These are phyloP conservation scores for Paracorniculantispora psalliotae DNA, from an alignment of 2,329 filamentous ascomycete genomes.

Conservation along the genomic window DNA sequence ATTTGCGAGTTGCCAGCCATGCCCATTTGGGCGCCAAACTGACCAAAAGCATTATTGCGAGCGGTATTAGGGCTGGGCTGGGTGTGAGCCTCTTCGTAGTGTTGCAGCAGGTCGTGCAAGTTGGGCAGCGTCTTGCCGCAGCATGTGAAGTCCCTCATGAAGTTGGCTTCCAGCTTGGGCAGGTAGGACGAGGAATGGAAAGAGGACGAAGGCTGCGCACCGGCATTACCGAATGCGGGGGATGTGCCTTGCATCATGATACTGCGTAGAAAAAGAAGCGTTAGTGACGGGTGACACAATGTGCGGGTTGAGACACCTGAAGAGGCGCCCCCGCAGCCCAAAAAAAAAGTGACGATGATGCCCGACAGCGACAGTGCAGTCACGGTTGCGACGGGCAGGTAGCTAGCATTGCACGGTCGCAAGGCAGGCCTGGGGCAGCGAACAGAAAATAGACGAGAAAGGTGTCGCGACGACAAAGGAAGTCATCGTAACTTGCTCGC, in stretches of 20 bases:
- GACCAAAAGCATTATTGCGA: slow-evolving; percentile 36
- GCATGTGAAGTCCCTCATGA: slow-evolving; percentile 96
- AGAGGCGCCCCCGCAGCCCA: slow-evolving; percentile 7
- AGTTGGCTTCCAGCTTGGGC: slow-evolving; percentile 92
- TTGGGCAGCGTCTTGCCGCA: slow-evolving; percentile 86
- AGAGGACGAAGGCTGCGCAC: slow-evolving; percentile 73
- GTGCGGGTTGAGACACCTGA: slow-evolving; percentile 3
- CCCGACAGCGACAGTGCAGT: neutral
- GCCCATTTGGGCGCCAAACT: slow-evolving; percentile 31
- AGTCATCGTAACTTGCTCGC: slow-evolving; percentile 14
- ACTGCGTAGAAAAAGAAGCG: slow-evolving; percentile 42
- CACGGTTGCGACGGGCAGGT: neutral
- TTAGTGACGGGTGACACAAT: slow-evolving; percentile 19
- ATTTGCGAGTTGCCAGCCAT: slow-evolving; percentile 29
- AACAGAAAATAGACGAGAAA: neutral
- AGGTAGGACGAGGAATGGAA: slow-evolving; percentile 96
- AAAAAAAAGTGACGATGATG: slow-evolving; percentile 4
- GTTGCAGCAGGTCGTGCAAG: slow-evolving; percentile 89
- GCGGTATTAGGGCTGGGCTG: slow-evolving; percentile 50
- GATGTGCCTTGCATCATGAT: slow-evolving; percentile 95
- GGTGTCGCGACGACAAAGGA: neutral
- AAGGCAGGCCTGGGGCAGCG: neutral
- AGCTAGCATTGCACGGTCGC: neutral
- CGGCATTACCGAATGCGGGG: slow-evolving; percentile 59
- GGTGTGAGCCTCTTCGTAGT: slow-evolving; percentile 94